A percentile compares a stretch with the other conserved stretches of the same genome.
phyloP scores from a whole-genome alignment of 148 eudicot genomes.

The Beta vulgaris region DNA sequence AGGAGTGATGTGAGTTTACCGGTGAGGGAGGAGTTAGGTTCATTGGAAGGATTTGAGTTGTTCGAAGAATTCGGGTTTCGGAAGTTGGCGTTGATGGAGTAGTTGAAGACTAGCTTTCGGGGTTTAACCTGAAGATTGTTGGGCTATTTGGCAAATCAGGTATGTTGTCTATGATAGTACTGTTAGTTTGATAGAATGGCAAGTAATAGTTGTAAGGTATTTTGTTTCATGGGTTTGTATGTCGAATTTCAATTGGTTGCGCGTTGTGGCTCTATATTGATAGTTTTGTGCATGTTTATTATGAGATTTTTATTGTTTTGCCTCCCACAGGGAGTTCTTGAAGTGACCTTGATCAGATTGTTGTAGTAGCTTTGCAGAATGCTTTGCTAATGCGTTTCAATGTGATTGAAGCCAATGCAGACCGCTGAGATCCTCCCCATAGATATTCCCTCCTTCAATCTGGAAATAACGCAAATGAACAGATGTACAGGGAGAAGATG shows the following conservation, averaged over 20 bases:
- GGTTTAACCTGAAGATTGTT: conserved; percentile 55
- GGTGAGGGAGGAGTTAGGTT: conserved; percentile 62
- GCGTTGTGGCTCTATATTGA: background rate
- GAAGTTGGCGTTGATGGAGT: conserved; percentile 32
- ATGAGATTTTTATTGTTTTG: background rate
- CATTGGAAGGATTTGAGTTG: conserved; percentile 54
- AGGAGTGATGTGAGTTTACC: conserved; percentile 38
- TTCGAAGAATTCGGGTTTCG: conserved; percentile 41
- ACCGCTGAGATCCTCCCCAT: too few relatives aligned
- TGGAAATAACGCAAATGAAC: too few relatives aligned
- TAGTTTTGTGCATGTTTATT: background rate
- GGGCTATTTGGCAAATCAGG: conserved; percentile 69
- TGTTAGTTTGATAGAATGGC: background rate
- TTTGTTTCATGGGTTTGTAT: background rate
- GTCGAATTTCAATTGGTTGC: background rate
- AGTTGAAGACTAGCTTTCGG: conserved; percentile 51
- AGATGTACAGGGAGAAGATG: too few relatives aligned
- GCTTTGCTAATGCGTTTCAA: too few relatives aligned
- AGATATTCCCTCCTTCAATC: too few relatives aligned
- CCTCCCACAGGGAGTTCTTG: background rate
- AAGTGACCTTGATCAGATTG: background rate
- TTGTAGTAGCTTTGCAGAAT: background rate
- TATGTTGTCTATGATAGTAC: conserved; percentile 16
- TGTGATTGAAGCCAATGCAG: too few relatives aligned
- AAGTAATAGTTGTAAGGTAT: background rate